Evolutionary conservation across 169 alveolate species (phyloP).

Genomic region (Plasmodium relictum): DNA sequence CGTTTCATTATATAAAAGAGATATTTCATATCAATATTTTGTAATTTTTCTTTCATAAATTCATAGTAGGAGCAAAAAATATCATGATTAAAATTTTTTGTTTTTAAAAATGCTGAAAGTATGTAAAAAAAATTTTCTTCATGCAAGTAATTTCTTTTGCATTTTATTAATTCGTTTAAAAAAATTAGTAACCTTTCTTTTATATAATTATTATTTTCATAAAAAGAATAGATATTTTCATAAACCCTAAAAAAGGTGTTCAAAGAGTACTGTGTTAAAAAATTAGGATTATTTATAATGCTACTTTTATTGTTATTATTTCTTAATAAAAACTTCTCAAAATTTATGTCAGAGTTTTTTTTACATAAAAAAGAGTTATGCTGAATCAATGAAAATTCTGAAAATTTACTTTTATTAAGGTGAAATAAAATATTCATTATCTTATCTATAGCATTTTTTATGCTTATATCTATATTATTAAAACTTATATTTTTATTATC

Average conservation of each 20-base stretch:
- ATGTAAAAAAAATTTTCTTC: constrained; percentile 48
- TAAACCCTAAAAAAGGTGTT: constrained; percentile 26
- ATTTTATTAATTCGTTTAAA: constrained; percentile 3
- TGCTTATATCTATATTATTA: neutral
- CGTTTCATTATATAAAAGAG: constrained; percentile 18
- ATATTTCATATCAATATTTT: constrained; percentile 6
- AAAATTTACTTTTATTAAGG: neutral
- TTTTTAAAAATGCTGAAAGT: constrained; percentile 19
- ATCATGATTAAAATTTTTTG: constrained; percentile 9
- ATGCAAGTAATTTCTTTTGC: constrained; percentile 3
- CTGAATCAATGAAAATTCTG: neutral
- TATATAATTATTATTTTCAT: neutral
- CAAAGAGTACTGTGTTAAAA: neutral
- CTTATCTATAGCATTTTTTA: neutral
- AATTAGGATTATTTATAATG: neutral
- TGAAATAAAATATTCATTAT: neutral
- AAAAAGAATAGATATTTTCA: constrained; percentile 4
- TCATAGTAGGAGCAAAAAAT: constrained; percentile 8
- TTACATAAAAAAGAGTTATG: no score
- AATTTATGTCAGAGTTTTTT: no score
- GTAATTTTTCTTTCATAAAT: neutral
- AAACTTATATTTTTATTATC: no score
- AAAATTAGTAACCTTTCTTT: neutral
- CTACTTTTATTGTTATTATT: neutral
- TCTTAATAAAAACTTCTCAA: no score